A percentile compares a stretch with the other conserved stretches of the same genome.
These are phyloP conservation scores for Candida chilensis DNA, from an alignment of 805 yeast species.

Conservation along the genomic window DNA sequence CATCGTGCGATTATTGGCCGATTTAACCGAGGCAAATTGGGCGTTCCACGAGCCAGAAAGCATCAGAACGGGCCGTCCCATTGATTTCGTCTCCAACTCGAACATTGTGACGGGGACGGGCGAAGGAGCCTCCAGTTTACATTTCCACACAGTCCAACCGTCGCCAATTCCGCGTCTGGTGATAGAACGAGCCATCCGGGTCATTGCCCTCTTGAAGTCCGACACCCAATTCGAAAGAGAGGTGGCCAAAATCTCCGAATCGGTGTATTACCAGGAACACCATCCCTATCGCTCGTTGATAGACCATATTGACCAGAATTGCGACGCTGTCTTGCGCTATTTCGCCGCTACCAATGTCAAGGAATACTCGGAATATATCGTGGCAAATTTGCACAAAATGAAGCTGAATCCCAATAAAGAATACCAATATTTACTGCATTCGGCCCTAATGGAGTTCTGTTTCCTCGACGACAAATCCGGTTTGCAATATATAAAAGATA, in stretches of 20 bases:
- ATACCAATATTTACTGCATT: constrained; percentile 24
- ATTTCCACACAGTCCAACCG: constrained; percentile 22
- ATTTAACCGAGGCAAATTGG: constrained; percentile 29
- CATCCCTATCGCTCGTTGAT: constrained; percentile 7
- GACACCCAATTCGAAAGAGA: constrained; percentile 16
- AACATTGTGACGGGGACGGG: constrained; percentile 14
- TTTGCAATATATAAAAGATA: constrained; percentile 23
- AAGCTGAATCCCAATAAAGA: constrained; percentile 23
- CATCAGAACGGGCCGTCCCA: constrained; percentile 8
- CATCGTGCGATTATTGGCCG: constrained; percentile 26
- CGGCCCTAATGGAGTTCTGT: constrained; percentile 36
- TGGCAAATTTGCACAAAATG: constrained; percentile 12
- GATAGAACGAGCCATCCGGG: constrained; percentile 3
- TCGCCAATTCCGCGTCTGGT: constrained; percentile 13
- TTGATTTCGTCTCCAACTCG: constrained; percentile 5
- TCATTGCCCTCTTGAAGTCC: constrained; percentile 9
- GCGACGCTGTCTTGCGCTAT: constrained; percentile 32
- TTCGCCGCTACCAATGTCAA: constrained; percentile 41
- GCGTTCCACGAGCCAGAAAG: constrained; percentile 14
- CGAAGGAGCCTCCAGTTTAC: constrained; percentile 17
- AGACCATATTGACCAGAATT: constrained; percentile 21
- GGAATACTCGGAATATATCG: constrained; percentile 27
- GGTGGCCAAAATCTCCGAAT: constrained; percentile 14
- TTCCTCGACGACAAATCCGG: constrained; percentile 28
- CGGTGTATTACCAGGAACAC: constrained; percentile 6